Conservation (phyloP, 331 rosid species). For the Rhamnella rubrinervis region DNA sequence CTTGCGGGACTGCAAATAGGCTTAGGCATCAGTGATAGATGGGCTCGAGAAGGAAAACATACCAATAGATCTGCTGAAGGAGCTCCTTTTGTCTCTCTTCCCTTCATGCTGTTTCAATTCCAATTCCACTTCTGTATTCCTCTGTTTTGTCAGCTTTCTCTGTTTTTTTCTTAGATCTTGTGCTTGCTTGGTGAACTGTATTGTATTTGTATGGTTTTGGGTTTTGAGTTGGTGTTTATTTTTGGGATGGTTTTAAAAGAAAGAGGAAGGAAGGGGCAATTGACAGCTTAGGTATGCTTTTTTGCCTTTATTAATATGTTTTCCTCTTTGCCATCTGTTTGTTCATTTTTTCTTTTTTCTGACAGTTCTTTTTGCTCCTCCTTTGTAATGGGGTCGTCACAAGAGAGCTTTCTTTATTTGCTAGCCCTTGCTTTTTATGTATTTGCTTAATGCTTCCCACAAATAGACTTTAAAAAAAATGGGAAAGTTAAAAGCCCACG, state of each 20-base stretch:
- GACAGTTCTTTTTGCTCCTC: slow-evolving; percentile 46
- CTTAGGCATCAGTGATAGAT: slow-evolving; percentile 72
- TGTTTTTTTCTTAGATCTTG: slow-evolving; percentile 34
- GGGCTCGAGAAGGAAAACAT: slow-evolving; percentile 78
- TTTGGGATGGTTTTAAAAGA: slow-evolving; percentile 41
- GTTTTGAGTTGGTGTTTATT: not conserved
- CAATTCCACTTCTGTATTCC: not conserved
- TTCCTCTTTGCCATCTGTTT: slow-evolving; percentile 24
- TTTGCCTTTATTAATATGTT: slow-evolving; percentile 33
- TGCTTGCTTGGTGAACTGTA: slow-evolving; percentile 16
- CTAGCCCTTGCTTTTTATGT: slow-evolving; percentile 17
- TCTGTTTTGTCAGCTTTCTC: not conserved
- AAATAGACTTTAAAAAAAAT: slow-evolving; percentile 19
- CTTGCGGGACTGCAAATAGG: slow-evolving; percentile 82
- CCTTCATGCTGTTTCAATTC: slow-evolving; percentile 28
- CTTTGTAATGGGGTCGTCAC: slow-evolving; percentile 53
- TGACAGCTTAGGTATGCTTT: slow-evolving; percentile 62
- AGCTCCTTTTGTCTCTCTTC: slow-evolving; percentile 56
- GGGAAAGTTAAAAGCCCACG: slow-evolving; percentile 61
- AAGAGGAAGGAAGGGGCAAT: slow-evolving; percentile 27
- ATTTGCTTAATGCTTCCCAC: slow-evolving; percentile 1
- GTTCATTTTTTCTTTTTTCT: slow-evolving; percentile 21
- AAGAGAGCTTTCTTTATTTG: slow-evolving; percentile 27
- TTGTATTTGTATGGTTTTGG: not conserved
- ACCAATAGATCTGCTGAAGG: slow-evolving; percentile 73